Conservation (phyloP, 768 basidiomycete species). For the Tricholoma flavovirens region DNA sequence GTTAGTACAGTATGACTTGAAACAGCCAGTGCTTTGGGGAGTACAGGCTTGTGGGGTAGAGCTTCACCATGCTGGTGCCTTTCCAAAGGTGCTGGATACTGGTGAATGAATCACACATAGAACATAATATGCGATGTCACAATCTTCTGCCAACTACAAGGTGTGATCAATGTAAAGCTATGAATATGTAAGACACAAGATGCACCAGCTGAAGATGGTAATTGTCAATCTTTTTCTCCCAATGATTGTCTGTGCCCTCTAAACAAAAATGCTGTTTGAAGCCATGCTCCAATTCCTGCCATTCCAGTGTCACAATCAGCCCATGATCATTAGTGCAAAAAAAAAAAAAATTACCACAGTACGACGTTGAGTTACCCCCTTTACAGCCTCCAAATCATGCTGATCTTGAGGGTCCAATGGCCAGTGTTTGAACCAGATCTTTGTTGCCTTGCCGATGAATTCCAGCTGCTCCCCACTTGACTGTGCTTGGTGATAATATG, state of each 20-base stretch:
- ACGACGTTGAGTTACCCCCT: neutral
- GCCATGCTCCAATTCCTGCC: too few species aligned
- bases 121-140: neutral
- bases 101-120: neutral
- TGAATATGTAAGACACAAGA: neutral
- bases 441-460: too few species aligned
- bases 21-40: neutral
- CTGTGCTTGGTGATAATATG: too few species aligned
- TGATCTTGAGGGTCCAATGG: neutral
- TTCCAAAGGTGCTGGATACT: too few species aligned
- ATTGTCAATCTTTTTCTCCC: too few species aligned
- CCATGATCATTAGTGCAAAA: too few species aligned
- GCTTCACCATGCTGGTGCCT: too few species aligned
- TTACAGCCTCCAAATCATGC: neutral
- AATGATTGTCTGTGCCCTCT: too few species aligned
- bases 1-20: too few species aligned
- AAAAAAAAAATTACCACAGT: neutral
- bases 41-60: neutral
- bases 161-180: neutral
- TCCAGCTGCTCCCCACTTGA: neutral
- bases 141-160: constrained; percentile 1
- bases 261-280: too few species aligned
- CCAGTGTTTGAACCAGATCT: neutral
- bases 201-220: too few species aligned
- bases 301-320: too few species aligned